These are phyloP conservation scores for Quercus variabilis DNA, from an alignment of 306 rosid genomes.

Conservation along the genomic window DNA sequence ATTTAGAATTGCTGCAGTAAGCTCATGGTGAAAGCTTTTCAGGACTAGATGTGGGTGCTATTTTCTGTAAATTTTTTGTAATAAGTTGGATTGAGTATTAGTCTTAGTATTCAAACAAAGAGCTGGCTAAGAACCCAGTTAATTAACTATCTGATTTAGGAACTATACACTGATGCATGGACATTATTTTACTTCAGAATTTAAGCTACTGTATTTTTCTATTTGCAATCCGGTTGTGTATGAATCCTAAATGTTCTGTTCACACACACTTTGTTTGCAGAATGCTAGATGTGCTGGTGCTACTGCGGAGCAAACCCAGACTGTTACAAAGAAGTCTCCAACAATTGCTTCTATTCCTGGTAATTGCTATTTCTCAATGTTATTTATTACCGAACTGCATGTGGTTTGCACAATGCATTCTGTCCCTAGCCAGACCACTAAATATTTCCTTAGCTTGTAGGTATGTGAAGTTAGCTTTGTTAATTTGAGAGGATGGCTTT, in stretches of 20 bases:
- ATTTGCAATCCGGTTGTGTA: background rate
- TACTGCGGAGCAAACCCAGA: slow-evolving; percentile 59
- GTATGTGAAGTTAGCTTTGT: background rate
- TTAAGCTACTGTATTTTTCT: background rate
- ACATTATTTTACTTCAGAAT: background rate
- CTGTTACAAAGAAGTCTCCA: slow-evolving; percentile 44
- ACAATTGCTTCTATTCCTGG: slow-evolving; percentile 63
- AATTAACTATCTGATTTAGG: background rate
- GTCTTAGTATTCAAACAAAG: background rate
- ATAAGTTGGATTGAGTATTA: background rate
- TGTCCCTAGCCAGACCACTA: background rate
- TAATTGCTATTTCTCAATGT: slow-evolving; percentile 27
- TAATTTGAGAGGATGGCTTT: background rate
- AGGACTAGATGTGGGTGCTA: background rate
- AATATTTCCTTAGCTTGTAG: background rate
- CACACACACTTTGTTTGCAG: slow-evolving; percentile 35
- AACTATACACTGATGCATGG: slow-evolving; percentile 4
- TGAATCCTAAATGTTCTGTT: slow-evolving; percentile 17
- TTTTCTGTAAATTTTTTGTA: background rate
- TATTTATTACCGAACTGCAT: background rate
- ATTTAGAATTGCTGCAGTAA: background rate
- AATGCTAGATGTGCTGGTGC: slow-evolving; percentile 44
- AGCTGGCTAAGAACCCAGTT: background rate
- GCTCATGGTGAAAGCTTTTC: background rate
- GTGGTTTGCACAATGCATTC: background rate